Evolutionary conservation across 1,139 yeast genomes (phyloP), one percentile per base, ranked within the genome.

Genomic region (Candida sp.): DNA sequence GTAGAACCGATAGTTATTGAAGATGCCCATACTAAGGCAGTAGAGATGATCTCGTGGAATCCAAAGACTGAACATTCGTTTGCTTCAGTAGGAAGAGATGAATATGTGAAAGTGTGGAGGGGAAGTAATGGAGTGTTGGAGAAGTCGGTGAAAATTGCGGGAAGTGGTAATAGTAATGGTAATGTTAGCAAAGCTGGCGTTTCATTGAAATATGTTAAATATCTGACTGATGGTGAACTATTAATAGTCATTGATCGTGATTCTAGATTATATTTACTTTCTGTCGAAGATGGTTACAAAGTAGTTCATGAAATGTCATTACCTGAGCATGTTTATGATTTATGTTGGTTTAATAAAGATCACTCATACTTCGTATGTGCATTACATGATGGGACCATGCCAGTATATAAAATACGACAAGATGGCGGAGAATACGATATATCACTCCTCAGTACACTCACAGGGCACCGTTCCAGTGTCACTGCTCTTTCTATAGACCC

Each of bases 81-180:
- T 47, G 87, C 81, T 1, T 73, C 87, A 2, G 84, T 79, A 12
- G 82, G 84, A 1, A 63, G 77, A 42, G 87, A 83, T 50, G 60
- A 63, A n/a, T 58, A 58, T 37, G 60, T 86, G 27, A 76, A 73
- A 50, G 55, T 82, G 7, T 86, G 93, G 93, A 76, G 75, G 45
- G 72, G 75, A 4, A 43, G 48, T 19, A 66, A 61, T 30, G 75
- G 75, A 5, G 58, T 60, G 21, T 54, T 67, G 38, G 64, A 77
- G 21, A 64, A 66, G 33, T 65, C 70, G 47, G 45, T 67, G 45
- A 52, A 57, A 40, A 57, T 73, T 15, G 57, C 58, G 22, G 54
- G 58, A 41, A 29, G 57, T 40, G 54, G 57, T 19, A 43, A 43
- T 25, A 30, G 45, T 35, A 15, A 15, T 15, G 19, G 19, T 15